Conservation (phyloP, 2,329 filamentous ascomycete genomes). For the Botrytis pseudocinerea region DNA sequence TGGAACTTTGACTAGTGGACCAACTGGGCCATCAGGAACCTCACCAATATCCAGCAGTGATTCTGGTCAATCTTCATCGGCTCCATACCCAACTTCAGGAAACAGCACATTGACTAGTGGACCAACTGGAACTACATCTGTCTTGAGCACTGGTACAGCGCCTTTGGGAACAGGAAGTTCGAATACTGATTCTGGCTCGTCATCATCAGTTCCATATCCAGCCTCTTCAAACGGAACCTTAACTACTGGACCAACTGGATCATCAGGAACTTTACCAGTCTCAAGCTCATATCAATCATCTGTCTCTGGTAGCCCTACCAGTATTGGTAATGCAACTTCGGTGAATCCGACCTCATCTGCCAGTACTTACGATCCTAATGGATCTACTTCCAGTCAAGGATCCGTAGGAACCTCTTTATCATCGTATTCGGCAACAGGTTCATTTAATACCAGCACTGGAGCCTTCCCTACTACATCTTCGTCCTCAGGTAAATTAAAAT, state of each 20-base stretch:
- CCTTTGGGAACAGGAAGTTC: slow-evolving; percentile 21
- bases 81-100: slow-evolving; percentile 15
- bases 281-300: slow-evolving; percentile 13
- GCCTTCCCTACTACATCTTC: not conserved
- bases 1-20: slow-evolving; percentile 20
- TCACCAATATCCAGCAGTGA: not conserved
- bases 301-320: not conserved
- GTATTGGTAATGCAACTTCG: slow-evolving; percentile 3
- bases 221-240: slow-evolving; percentile 24
- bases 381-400: slow-evolving; percentile 16
- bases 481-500: slow-evolving; percentile 12
- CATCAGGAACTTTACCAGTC: slow-evolving; percentile 11
- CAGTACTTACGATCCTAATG: slow-evolving; percentile 8
- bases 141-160: slow-evolving; percentile 4
- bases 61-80: not conserved
- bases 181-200: slow-evolving; percentile 17
- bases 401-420: slow-evolving; percentile 2
- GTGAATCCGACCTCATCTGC: not conserved
- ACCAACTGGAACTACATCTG: slow-evolving; percentile 20
- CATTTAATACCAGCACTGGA: slow-evolving; percentile 14
- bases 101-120: slow-evolving; percentile 14
- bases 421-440: slow-evolving; percentile 2
- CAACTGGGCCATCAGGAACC: slow-evolving; percentile 22
- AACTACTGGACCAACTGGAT: slow-evolving; percentile 23
- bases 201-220: slow-evolving; percentile 25